Evolutionary conservation across 129 eudicot species (phyloP).

Genomic region (Chrysanthemum seticuspe): DNA sequence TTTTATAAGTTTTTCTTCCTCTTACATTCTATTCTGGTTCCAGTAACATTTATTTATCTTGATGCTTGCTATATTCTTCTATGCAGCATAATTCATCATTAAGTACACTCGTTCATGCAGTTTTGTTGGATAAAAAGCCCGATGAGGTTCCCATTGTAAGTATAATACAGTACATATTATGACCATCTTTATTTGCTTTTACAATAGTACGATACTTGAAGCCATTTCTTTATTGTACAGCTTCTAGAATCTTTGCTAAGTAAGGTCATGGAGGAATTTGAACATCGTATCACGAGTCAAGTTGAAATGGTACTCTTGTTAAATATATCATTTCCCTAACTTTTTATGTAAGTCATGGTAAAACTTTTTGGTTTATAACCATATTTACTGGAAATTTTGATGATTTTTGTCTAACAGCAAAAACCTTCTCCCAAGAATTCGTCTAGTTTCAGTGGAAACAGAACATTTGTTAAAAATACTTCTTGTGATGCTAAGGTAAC

Average conservation of each 20-base stretch:
- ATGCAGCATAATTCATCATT: slow-evolving; percentile 77
- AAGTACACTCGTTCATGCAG: slow-evolving; percentile 73
- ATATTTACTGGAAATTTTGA: neutral
- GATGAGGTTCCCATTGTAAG: slow-evolving; percentile 94
- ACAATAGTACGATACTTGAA: neutral
- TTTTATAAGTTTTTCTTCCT: neutral
- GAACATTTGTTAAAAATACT: slow-evolving; percentile 30
- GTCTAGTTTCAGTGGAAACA: slow-evolving; percentile 28
- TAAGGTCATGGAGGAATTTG: slow-evolving; percentile 93
- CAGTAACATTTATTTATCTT: neutral
- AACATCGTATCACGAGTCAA: slow-evolving; percentile 68
- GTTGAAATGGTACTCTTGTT: slow-evolving; percentile 52
- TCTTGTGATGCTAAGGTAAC: slow-evolving; percentile 47
- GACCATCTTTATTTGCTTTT: neutral
- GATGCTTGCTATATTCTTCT: slow-evolving; percentile 20
- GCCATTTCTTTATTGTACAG: slow-evolving; percentile 38
- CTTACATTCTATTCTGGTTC: neutral
- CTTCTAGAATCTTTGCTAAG: slow-evolving; percentile 77
- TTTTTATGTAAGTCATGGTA: neutral
- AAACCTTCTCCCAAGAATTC: slow-evolving; percentile 48
- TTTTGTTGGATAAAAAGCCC: slow-evolving; percentile 79
- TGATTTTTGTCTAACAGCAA: slow-evolving; percentile 34
- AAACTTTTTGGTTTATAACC: neutral
- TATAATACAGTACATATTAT: neutral
- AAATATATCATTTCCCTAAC: neutral